These are phyloP conservation scores for Exophiala aquamarina DNA, from an alignment of 2,329 filamentous ascomycete species.

Conservation along the genomic window DNA sequence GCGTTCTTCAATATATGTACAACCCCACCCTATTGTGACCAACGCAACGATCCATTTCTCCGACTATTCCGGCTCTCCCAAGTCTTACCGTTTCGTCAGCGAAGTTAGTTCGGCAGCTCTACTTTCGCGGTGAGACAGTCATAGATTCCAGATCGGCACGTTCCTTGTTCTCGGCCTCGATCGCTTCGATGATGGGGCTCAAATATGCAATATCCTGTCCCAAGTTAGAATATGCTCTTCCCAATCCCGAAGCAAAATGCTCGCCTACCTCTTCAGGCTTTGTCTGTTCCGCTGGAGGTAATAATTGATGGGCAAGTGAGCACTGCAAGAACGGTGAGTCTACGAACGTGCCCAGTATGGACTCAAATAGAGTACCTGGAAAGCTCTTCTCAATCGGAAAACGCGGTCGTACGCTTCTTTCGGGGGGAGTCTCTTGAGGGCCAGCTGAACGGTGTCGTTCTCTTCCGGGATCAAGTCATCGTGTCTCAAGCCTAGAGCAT, in stretches of 20 bases:
- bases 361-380: conserved; percentile 64
- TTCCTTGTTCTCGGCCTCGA: conserved; percentile 67
- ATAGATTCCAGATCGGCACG: conserved; percentile 68
- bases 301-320: conserved; percentile 65
- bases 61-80: no score
- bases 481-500: conserved; percentile 58
- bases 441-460: conserved; percentile 78
- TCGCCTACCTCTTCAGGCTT: conserved; percentile 63
- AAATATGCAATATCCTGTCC: conserved; percentile 66
- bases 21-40: conserved; percentile 3
- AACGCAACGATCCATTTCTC: conserved; percentile 1
- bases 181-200: conserved; percentile 65
- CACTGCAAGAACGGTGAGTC: conserved; percentile 46
- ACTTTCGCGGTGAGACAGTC: conserved; percentile 43
- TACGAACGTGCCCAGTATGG: background rate
- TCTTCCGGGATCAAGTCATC: conserved; percentile 96
- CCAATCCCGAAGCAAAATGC: background rate
- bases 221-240: conserved; percentile 25
- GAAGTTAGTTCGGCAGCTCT: background rate
- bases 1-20: conserved; percentile 15
- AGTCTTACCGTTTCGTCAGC: no score
- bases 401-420: conserved; percentile 95
- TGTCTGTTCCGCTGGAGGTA: conserved; percentile 66
- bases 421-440: conserved; percentile 83
- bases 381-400: conserved; percentile 92